Conservation (phyloP, 257 asterid species). For the Solanum tacnaense region DNA sequence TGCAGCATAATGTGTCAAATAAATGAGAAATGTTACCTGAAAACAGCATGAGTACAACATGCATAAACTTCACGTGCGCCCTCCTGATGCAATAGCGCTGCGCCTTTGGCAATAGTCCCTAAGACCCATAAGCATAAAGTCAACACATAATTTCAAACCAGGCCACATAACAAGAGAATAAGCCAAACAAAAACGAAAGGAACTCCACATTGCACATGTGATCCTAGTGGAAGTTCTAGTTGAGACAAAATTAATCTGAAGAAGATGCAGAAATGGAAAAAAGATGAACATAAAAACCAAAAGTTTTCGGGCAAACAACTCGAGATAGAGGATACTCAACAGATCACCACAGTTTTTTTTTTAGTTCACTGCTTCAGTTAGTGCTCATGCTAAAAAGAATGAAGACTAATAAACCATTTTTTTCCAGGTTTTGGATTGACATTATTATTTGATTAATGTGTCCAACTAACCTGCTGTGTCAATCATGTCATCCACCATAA, state of each 20-base stretch:
- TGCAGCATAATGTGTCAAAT: neutral
- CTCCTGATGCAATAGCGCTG: constrained; percentile 75
- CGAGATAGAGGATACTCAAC: neutral
- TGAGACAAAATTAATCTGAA: neutral
- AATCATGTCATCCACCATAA: constrained; percentile 95
- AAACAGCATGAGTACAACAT: constrained; percentile 90
- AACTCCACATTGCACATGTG: neutral
- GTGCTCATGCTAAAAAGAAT: neutral
- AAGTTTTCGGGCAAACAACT: neutral
- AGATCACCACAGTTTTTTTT: neutral
- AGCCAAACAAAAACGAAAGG: neutral
- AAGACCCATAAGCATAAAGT: constrained; percentile 11
- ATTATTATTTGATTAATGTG: neutral
- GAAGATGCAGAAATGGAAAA: neutral
- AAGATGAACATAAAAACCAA: too few relatives aligned
- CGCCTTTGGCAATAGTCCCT: constrained; percentile 96
- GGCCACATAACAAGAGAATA: neutral
- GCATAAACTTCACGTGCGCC: constrained; percentile 99
- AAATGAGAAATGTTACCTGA: constrained; percentile 40
- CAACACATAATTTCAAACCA: neutral
- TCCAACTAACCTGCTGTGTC: constrained; percentile 78
- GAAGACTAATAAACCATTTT: neutral
- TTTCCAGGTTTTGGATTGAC: neutral
- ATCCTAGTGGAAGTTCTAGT: neutral
- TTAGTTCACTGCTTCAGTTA: neutral